A percentile compares a stretch with the other conserved stretches of the same genome.
These are phyloP conservation scores for Thoreauomyces humboldtii DNA, from an alignment of 192 early-diverging fungal genomes.

Conservation along the genomic window DNA sequence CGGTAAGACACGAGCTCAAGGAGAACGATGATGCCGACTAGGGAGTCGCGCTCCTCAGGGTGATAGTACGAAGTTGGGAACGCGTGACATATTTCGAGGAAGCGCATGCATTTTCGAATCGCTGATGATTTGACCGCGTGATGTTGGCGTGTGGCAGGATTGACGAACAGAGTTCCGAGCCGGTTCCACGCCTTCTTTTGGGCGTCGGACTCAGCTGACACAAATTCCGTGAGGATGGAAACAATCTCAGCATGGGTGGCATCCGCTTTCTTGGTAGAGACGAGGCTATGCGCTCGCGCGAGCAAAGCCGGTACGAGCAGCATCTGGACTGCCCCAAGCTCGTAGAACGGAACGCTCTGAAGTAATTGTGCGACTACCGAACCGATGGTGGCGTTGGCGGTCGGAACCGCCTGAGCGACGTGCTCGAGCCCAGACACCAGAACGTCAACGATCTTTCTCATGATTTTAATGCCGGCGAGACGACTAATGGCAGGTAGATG, in stretches of 20 bases:
- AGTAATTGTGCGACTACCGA: constrained; percentile 3
- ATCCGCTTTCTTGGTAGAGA: too few species aligned
- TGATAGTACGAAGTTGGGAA: constrained; percentile 19
- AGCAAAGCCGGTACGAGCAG: constrained; percentile 4
- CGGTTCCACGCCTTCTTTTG: too few species aligned
- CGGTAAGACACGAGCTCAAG: constrained; percentile 5
- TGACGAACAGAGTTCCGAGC: too few species aligned
- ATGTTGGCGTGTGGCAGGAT: neutral
- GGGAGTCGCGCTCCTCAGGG: constrained; percentile 1
- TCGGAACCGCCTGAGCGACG: neutral
- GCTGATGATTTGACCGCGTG: constrained; percentile 4
- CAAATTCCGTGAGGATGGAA: too few species aligned
- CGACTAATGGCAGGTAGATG: constrained; percentile 14
- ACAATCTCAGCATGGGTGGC: too few species aligned
- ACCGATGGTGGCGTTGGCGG: neutral
- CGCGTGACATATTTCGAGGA: constrained; percentile 1
- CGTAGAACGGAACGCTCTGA: constrained; percentile 12
- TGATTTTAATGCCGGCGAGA: neutral
- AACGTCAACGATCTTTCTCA: neutral
- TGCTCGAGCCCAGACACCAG: neutral
- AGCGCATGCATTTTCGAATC: neutral
- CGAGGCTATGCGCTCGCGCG: too few species aligned
- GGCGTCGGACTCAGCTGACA: too few species aligned
- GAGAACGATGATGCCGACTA: neutral
- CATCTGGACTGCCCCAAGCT: constrained; percentile 1